Evolutionary conservation across 257 asterid species (phyloP).

Genomic region (Avicennia marina): DNA sequence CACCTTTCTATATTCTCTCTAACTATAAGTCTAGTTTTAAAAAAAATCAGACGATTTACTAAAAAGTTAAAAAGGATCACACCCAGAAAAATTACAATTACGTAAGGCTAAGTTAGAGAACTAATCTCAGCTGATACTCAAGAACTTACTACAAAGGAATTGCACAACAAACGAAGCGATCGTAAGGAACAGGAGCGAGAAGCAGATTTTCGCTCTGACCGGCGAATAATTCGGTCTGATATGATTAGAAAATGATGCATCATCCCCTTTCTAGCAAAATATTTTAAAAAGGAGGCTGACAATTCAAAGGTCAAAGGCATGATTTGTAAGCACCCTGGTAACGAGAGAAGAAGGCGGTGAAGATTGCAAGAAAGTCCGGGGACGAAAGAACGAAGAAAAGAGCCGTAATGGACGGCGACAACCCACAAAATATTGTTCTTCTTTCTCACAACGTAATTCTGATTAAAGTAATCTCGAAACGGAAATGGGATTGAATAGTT

Average conservation of each 20-base stretch:
- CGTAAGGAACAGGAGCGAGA: slow-evolving; percentile 6
- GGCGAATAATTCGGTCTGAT: slow-evolving; percentile 24
- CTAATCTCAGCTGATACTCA: too few species aligned
- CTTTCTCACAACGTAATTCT: too few species aligned
- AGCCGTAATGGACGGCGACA: slow-evolving; percentile 42
- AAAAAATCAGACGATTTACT: too few species aligned
- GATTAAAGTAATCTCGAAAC: too few species aligned
- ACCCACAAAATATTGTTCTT: too few species aligned
- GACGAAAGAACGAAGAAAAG: slow-evolving; percentile 1
- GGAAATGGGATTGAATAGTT: too few species aligned
- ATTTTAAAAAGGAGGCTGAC: slow-evolving; percentile 13
- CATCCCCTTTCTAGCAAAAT: slow-evolving; percentile 14
- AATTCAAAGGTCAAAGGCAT: slow-evolving; percentile 58
- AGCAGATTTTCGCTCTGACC: slow-evolving; percentile 23
- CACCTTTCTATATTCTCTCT: not conserved
- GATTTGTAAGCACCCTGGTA: too few species aligned
- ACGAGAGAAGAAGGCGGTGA: slow-evolving; percentile 18
- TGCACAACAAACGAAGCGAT: slow-evolving; percentile 16
- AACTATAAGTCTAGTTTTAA: too few species aligned
- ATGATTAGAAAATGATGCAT: slow-evolving; percentile 24
- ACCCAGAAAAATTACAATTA: slow-evolving; percentile 11
- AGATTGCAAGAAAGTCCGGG: slow-evolving; percentile 51
- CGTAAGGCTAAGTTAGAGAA: slow-evolving; percentile 19
- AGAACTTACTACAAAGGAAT: too few species aligned
- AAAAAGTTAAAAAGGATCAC: slow-evolving; percentile 12